phyloP scores from a whole-genome alignment of 495 filamentous ascomycete genomes.

The Penicillium antarcticum region DNA sequence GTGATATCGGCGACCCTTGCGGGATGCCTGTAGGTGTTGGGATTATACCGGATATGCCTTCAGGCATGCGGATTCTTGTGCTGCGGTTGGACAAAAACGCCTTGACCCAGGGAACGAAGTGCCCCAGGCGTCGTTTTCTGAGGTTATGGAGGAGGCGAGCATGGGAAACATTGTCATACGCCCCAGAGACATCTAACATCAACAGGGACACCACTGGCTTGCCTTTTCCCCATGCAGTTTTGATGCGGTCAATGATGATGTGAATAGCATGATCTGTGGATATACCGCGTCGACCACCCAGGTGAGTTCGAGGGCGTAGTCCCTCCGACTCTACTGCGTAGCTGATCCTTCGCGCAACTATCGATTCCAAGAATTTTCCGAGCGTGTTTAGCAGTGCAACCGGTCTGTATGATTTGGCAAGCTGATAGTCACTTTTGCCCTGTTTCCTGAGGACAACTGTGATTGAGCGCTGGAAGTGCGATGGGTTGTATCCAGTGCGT shows the following conservation, averaged over 20 bases:
- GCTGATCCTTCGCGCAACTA: slow-evolving; percentile 21
- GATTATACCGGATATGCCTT: too few relatives aligned
- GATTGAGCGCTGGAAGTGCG: slow-evolving; percentile 21
- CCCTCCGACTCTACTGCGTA: slow-evolving; percentile 16
- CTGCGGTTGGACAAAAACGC: too few relatives aligned
- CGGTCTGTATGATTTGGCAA: slow-evolving; percentile 26
- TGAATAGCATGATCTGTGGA: slow-evolving; percentile 21
- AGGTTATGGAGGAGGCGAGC: too few relatives aligned
- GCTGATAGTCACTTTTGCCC: slow-evolving; percentile 23
- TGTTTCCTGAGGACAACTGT: slow-evolving; percentile 26
- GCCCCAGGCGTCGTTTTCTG: too few relatives aligned
- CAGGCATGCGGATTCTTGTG: too few relatives aligned
- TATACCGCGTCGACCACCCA: slow-evolving; percentile 13
- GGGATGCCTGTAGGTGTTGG: too few relatives aligned
- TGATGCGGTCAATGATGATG: slow-evolving; percentile 16
- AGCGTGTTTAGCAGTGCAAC: slow-evolving; percentile 33
- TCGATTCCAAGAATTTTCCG: slow-evolving; percentile 25
- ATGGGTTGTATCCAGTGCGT: not conserved
- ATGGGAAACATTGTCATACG: too few relatives aligned
- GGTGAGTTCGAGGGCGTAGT: slow-evolving; percentile 20
- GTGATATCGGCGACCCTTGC: too few relatives aligned
- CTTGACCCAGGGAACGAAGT: too few relatives aligned
- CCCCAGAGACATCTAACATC: too few relatives aligned
- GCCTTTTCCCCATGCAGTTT: slow-evolving; percentile 8
- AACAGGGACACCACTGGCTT: slow-evolving; percentile 4